phyloP scores from a whole-genome alignment of 306 rosid genomes.

The Begonia masoniana region DNA sequence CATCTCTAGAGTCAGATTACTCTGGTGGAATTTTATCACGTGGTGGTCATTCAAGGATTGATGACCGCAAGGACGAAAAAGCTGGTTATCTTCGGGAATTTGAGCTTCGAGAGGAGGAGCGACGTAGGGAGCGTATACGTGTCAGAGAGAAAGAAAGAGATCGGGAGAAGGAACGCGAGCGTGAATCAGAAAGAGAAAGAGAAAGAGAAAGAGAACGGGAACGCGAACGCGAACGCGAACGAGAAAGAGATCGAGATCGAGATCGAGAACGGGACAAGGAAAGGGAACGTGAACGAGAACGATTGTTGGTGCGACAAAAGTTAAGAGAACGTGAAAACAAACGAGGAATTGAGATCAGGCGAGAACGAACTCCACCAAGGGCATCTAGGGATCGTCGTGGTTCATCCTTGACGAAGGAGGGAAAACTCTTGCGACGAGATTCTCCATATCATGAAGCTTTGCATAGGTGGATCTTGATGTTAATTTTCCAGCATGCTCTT shows the following conservation, averaged over 20 bases:
- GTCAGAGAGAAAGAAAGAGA: conserved; percentile 86
- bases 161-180: conserved; percentile 66
- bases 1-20: conserved; percentile 63
- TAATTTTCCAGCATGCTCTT: conserved; percentile 59
- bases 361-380: conserved; percentile 40
- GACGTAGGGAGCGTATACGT: conserved; percentile 81
- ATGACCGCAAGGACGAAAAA: conserved; percentile 79
- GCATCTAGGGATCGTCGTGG: conserved; percentile 65
- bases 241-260: conserved; percentile 48
- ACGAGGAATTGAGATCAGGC: conserved; percentile 49
- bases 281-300: conserved; percentile 63
- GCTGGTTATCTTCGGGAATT: conserved; percentile 86
- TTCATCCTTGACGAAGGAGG: conserved; percentile 80
- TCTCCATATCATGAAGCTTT: conserved; percentile 67
- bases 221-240: conserved; percentile 38
- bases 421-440: conserved; percentile 54
- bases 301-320: conserved; percentile 70
- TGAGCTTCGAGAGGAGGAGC: conserved; percentile 91
- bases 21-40: conserved; percentile 41
- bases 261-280: conserved; percentile 42
- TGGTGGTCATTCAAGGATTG: conserved; percentile 35
- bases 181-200: conserved; percentile 66
- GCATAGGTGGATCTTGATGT: conserved; percentile 98
- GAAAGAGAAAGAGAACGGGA: conserved; percentile 82
- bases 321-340: conserved; percentile 86